Base-by-base conservation (phyloP, 2,329 filamentous ascomycete genomes). In the Alternaria sp. region DNA sequence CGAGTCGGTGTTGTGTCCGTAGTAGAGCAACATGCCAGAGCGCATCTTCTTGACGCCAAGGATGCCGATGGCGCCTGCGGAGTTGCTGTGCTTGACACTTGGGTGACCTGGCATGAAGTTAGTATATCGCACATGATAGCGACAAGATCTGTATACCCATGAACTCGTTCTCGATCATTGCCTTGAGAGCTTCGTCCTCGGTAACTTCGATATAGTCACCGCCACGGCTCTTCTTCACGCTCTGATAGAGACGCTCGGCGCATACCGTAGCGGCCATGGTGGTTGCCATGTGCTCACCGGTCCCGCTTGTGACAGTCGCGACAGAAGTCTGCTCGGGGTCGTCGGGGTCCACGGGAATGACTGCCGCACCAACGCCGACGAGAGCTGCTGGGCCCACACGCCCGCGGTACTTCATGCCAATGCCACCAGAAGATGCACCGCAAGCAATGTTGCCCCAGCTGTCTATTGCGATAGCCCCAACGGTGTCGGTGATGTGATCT, bases 281-380 rank as follows among this genome's bases (percentile, higher is more conserved):
- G 0, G 95, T 97, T 36, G 93, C 92, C 91, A 99, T 99, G 77
- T 99, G 96, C 81, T 99, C 96, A 51, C 96, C 96, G 3, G 96
- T 99, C 26, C 96, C 96, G 76, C 93, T 97, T 43, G 93, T 96
- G 21, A 97, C 93, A 25, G 90, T 89, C 28, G 93, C 95, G 26
- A 97, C 93, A 49, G 87, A 88, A 8, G 89, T 86, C 49, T 85
- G 83, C 3, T 92, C 88, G 7, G 87, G 83, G 74, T 97, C 94
- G 28, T 88, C 85, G 2, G 87, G 83, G 65, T 93, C 89, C 25
- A 85, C 84, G 2, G 95, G 95, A n/a, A 97, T 87, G 26, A 99
- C 91, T 36, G 93, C 91, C 19, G 93, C 95, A 59, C 96, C 96
- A 57, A 98, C 89, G 8, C 96, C 95, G 13, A 98, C 92, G 15